Conservation (phyloP, 2,329 filamentous ascomycete species). For the Trichoderma sp. region DNA sequence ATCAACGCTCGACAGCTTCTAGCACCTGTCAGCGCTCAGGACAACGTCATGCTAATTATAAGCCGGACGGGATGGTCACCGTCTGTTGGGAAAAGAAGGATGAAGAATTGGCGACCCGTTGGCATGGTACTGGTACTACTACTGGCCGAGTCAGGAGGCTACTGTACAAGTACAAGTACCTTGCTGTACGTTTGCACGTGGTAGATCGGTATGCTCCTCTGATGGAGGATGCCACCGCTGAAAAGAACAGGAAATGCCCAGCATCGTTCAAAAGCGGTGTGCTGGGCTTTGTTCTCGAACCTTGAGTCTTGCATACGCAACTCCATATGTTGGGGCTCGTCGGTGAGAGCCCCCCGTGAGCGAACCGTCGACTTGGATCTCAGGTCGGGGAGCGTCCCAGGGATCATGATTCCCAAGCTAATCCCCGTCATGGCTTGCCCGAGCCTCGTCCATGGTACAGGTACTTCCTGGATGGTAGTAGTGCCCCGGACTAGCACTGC, state of each 20-base stretch:
- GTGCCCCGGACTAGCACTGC: background rate
- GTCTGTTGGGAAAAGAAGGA: background rate
- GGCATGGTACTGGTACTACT: too few relatives aligned
- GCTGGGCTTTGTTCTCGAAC: background rate
- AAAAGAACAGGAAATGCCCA: background rate
- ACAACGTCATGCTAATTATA: background rate
- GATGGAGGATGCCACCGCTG: background rate
- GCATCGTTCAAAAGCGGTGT: conserved; percentile 11
- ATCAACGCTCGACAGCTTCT: background rate
- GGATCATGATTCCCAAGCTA: background rate
- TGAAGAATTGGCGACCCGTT: background rate
- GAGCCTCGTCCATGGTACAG: background rate
- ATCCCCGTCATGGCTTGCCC: background rate
- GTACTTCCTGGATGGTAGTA: background rate
- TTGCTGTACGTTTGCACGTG: too few relatives aligned
- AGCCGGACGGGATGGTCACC: background rate
- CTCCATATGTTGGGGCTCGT: background rate
- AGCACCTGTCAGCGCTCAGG: background rate
- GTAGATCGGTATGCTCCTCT: background rate
- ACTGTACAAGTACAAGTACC: background rate
- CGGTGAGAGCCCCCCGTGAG: conserved; percentile 11
- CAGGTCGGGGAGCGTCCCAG: background rate
- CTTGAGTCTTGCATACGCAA: conserved; percentile 1
- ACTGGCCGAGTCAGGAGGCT: background rate
- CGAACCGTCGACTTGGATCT: conserved; percentile 10